These are phyloP conservation scores for Edaphochlamys debaryana DNA, from an alignment of 139 green algal species.

Conservation along the genomic window DNA sequence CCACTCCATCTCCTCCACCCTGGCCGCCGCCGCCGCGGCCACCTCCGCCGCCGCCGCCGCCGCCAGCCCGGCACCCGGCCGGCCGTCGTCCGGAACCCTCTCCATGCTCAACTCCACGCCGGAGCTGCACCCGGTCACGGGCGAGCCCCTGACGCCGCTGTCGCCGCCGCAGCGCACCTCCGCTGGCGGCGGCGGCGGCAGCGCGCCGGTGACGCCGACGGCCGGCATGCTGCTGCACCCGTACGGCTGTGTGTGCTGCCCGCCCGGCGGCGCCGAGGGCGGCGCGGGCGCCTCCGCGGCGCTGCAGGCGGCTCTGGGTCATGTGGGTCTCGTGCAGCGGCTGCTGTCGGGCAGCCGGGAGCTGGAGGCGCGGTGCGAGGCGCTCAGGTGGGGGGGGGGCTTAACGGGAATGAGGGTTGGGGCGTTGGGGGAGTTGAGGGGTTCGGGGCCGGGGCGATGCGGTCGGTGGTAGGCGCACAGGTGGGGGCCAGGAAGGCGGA, in stretches of 20 bases:
- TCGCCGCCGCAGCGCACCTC: too few species aligned
- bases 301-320: conserved; percentile 1
- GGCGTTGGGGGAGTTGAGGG: too few species aligned
- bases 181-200: too few species aligned
- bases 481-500: too few species aligned
- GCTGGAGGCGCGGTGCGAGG: conserved; percentile 47
- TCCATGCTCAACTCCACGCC: too few species aligned
- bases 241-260: conserved; percentile 6
- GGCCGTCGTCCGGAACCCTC: too few species aligned
- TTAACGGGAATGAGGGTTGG: too few species aligned
- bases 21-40: not conserved
- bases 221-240: not conserved
- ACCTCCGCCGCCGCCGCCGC: not conserved
- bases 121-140: not conserved
- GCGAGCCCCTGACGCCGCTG: not conserved
- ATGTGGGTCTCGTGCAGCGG: conserved; percentile 14
- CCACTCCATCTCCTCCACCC: not conserved
- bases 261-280: not conserved
- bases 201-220: too few species aligned
- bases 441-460: too few species aligned
- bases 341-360: conserved; percentile 31
- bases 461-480: too few species aligned
- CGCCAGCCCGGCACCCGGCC: too few species aligned
- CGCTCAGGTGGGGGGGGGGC: too few species aligned
- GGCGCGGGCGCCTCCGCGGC: not conserved